Percentiles rank a stretch among this genome's conserved stretches.
Conservation (phyloP, 2,329 filamentous ascomycete species). For the Boeremia lycopersici region DNA sequence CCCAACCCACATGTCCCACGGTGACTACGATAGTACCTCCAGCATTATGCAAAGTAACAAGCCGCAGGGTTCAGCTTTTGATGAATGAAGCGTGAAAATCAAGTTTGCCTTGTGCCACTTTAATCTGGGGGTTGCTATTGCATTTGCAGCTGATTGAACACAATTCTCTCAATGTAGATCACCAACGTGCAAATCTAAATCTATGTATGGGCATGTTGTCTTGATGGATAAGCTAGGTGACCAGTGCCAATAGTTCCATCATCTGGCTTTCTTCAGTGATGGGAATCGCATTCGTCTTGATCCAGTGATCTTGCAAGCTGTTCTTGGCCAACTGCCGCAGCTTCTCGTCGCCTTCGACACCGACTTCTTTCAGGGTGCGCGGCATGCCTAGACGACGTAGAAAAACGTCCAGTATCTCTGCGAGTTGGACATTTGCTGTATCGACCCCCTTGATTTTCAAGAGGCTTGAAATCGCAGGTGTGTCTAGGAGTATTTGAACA, state of each 20-base stretch:
- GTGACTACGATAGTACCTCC: background rate
- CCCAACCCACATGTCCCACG: background rate
- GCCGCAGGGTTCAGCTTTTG: background rate
- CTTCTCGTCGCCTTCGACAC: background rate
- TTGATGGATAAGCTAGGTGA: background rate
- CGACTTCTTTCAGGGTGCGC: background rate
- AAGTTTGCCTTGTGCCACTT: background rate
- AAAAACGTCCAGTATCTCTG: background rate
- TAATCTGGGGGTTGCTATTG: background rate
- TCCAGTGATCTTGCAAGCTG: slow-evolving; percentile 1
- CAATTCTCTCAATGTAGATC: too few species aligned
- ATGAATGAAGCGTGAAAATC: background rate
- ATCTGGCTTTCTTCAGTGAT: background rate
- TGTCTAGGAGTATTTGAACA: background rate
- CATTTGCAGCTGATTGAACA: too few species aligned
- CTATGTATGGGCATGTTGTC: background rate
- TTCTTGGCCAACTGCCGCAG: slow-evolving; percentile 1
- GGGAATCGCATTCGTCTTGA: slow-evolving; percentile 1
- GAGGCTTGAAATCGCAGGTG: background rate
- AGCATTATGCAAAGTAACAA: background rate
- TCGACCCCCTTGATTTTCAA: background rate
- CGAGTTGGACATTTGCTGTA: background rate
- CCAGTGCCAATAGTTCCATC: background rate
- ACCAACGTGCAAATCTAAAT: background rate
- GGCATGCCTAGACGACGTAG: slow-evolving; percentile 1